These are phyloP conservation scores for Oxytropis ochrocephala DNA, from an alignment of 306 rosid genomes.

Conservation along the genomic window DNA sequence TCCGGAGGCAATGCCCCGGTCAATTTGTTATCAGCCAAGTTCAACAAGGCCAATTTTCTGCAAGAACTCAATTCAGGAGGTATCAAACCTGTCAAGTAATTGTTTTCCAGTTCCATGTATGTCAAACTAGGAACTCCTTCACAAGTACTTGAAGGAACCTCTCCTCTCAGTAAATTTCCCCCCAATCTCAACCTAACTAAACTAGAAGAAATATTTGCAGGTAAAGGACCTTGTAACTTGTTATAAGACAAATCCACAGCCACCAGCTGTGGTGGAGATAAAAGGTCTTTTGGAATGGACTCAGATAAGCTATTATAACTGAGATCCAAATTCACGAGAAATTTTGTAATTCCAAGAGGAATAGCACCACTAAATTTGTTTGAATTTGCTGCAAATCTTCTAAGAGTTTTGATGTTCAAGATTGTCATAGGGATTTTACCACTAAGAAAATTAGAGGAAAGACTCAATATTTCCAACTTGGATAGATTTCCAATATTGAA, in stretches of 20 bases:
- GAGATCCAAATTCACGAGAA: slow-evolving; percentile 52
- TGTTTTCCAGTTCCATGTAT: slow-evolving; percentile 64
- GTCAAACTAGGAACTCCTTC: slow-evolving; percentile 3
- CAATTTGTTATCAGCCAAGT: slow-evolving; percentile 51
- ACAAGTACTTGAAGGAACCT: slow-evolving; percentile 27
- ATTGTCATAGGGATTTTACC: slow-evolving; percentile 51
- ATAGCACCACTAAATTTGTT: slow-evolving; percentile 41
- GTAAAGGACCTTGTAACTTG: slow-evolving; percentile 37
- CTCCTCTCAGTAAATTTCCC: slow-evolving; percentile 37
- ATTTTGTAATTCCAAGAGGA: slow-evolving; percentile 44
- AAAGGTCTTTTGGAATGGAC: slow-evolving; percentile 42
- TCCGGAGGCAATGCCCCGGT: slow-evolving; percentile 41
- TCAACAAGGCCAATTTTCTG: slow-evolving; percentile 48
- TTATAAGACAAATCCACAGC: slow-evolving; percentile 63
- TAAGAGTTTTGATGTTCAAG: slow-evolving; percentile 29
- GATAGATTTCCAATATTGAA: slow-evolving; percentile 39
- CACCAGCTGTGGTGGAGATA: slow-evolving; percentile 35
- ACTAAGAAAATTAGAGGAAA: slow-evolving; percentile 39
- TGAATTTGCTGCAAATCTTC: slow-evolving; percentile 58
- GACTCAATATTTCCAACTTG: slow-evolving; percentile 50
- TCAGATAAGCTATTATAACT: slow-evolving; percentile 43
- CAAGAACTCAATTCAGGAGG: slow-evolving; percentile 46
- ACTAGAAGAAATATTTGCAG: slow-evolving; percentile 29
- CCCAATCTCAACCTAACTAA: slow-evolving; percentile 73
- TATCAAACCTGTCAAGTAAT: slow-evolving; percentile 38